These are phyloP conservation scores for Alloteropsis angusta DNA, from an alignment of 202 grass and related monocot species.

Conservation along the genomic window DNA sequence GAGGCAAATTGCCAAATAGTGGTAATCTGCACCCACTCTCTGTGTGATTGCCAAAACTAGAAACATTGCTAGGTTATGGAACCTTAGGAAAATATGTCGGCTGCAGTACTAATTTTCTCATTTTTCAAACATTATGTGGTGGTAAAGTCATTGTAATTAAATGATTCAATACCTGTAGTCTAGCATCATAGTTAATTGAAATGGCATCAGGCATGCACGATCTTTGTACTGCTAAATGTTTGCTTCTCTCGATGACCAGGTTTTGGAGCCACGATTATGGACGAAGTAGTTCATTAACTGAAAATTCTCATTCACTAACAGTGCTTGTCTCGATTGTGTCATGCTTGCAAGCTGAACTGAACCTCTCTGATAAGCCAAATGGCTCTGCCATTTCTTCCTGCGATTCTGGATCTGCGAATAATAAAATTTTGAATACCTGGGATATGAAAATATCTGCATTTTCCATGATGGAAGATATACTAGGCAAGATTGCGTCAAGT, in stretches of 20 bases:
- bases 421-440: slow-evolving; percentile 45
- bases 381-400: slow-evolving; percentile 20
- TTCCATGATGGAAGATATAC: slow-evolving; percentile 62
- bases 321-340: slow-evolving; percentile 58
- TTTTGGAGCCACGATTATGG: slow-evolving; percentile 46
- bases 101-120: background rate
- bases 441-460: slow-evolving; percentile 77
- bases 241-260: slow-evolving; percentile 32
- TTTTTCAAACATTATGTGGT: background rate
- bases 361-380: slow-evolving; percentile 45
- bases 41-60: background rate
- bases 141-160: background rate
- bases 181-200: background rate
- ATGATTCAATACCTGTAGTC: background rate
- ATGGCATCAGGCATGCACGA: slow-evolving; percentile 4
- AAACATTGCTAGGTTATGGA: background rate
- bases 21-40: background rate
- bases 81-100: background rate
- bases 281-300: slow-evolving; percentile 47
- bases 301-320: slow-evolving; percentile 45
- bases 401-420: slow-evolving; percentile 35
- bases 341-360: slow-evolving; percentile 61
- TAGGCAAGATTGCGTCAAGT: slow-evolving; percentile 50
- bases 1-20: background rate
- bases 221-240: slow-evolving; percentile 19